A percentile compares a stretch with the other conserved stretches of the same genome.
These are phyloP conservation scores for Mycena capillaripes DNA, from an alignment of 768 basidiomycete species.

Conservation along the genomic window DNA sequence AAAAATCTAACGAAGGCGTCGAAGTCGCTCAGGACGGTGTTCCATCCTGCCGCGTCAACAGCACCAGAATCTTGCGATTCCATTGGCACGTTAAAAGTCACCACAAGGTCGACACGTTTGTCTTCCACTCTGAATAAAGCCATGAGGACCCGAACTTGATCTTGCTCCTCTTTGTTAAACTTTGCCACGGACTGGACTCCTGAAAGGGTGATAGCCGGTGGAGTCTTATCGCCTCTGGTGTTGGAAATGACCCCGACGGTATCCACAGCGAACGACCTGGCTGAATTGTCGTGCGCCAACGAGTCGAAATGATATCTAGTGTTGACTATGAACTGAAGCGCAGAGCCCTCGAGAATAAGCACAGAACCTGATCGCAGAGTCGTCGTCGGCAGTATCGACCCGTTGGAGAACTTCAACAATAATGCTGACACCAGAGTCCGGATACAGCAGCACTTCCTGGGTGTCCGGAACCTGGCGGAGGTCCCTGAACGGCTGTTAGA, in stretches of 20 bases:
- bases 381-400: slow-evolving; percentile 68
- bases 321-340: slow-evolving; percentile 29
- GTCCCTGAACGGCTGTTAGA: slow-evolving; percentile 48
- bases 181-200: slow-evolving; percentile 85
- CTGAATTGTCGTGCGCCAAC: slow-evolving; percentile 91
- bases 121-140: slow-evolving; percentile 84
- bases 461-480: slow-evolving; percentile 92
- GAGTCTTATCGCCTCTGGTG: slow-evolving; percentile 63
- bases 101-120: slow-evolving; percentile 85
- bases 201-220: slow-evolving; percentile 69
- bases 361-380: slow-evolving; percentile 79
- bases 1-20: slow-evolving; percentile 69
- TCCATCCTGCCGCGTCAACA: slow-evolving; percentile 53
- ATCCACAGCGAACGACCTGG: slow-evolving; percentile 64
- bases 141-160: slow-evolving; percentile 83
- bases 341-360: slow-evolving; percentile 17
- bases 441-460: slow-evolving; percentile 92
- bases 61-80: slow-evolving; percentile 59
- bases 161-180: slow-evolving; percentile 68
- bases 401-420: slow-evolving; percentile 88
- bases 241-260: slow-evolving; percentile 56
- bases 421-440: slow-evolving; percentile 77
- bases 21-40: slow-evolving; percentile 63
- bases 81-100: slow-evolving; percentile 86
- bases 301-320: slow-evolving; percentile 92